Conservation (phyloP, 2,329 filamentous ascomycete genomes). For the Talaromyces marneffei region DNA sequence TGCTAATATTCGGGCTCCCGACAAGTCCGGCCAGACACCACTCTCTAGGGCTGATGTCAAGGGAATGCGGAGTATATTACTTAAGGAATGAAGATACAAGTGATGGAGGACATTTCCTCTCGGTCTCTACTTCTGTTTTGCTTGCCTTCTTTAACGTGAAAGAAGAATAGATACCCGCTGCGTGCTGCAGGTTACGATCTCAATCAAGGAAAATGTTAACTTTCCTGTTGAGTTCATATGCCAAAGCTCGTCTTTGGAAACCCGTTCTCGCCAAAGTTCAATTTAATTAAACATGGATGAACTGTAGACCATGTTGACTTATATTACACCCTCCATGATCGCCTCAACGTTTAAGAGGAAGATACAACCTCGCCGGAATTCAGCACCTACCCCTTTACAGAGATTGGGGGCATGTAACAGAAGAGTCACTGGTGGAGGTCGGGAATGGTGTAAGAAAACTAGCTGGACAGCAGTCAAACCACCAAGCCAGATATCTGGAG, state of each 20-base stretch:
- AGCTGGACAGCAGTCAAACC: no score
- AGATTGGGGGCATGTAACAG: background rate
- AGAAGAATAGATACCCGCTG: background rate
- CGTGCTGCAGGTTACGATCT: background rate
- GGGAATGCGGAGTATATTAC: background rate
- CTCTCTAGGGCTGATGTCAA: background rate
- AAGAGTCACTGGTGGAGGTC: background rate
- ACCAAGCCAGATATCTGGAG: no score
- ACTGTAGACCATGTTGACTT: background rate
- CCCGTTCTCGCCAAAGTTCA: background rate
- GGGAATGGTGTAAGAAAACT: background rate
- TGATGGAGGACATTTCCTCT: background rate
- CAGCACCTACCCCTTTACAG: background rate
- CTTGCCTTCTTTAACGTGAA: background rate
- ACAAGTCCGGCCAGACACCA: background rate
- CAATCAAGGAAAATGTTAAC: background rate
- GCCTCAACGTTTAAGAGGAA: background rate
- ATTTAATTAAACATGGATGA: background rate
- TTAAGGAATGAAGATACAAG: no score
- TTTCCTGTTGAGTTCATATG: background rate
- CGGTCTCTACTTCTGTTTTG: background rate
- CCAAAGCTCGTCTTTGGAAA: background rate
- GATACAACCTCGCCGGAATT: background rate
- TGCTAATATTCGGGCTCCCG: background rate
- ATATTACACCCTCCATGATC: background rate